These are phyloP conservation scores for Malania oleifera DNA, from an alignment of 164 flowering plant genomes.

Conservation along the genomic window DNA sequence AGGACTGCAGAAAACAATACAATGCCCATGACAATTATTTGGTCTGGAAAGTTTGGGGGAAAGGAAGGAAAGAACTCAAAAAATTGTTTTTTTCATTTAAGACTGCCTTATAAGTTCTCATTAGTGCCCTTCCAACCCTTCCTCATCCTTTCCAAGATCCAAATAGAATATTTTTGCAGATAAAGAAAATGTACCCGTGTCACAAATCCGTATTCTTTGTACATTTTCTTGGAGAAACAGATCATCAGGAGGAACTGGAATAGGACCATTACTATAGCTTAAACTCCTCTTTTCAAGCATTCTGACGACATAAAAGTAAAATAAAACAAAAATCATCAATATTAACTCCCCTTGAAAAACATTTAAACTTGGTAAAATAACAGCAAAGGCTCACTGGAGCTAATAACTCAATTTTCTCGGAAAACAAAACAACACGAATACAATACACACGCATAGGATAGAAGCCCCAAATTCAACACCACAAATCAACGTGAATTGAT, in stretches of 20 bases:
- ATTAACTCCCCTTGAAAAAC: no score
- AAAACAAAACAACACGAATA: no score
- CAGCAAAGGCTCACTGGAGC: no score
- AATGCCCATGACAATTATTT: background rate
- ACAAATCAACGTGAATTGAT: no score
- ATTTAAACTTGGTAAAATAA: no score
- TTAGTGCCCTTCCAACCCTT: background rate
- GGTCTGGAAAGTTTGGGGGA: background rate
- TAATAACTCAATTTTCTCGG: no score
- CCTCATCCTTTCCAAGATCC: background rate
- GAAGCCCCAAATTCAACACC: no score
- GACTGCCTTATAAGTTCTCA: background rate
- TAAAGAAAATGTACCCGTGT: constrained; percentile 48
- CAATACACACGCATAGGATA: no score
- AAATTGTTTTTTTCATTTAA: background rate
- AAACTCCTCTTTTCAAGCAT: constrained; percentile 94
- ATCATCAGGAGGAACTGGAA: constrained; percentile 74
- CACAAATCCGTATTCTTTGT: constrained; percentile 69
- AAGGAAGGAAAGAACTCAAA: background rate
- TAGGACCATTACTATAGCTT: constrained; percentile 78
- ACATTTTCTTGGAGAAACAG: constrained; percentile 71
- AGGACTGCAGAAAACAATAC: constrained; percentile 4
- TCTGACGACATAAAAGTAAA: no score
- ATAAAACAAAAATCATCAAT: no score
- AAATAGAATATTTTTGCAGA: background rate